Conservation (phyloP, 2,329 filamentous ascomycete species). For the Bipolaris zeicola region DNA sequence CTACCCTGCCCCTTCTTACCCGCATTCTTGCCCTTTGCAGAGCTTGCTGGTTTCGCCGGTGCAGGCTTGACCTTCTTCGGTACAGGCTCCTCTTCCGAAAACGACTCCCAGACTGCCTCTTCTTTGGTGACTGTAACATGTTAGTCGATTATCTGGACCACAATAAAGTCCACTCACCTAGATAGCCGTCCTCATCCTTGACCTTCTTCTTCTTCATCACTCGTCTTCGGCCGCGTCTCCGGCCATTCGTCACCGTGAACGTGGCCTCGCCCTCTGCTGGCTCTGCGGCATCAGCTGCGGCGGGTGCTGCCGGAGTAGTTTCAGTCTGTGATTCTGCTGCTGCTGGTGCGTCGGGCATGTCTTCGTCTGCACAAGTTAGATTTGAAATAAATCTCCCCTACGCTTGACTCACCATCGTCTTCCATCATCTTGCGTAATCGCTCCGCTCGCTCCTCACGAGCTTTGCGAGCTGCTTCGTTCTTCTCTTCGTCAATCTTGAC, state of each 20-base stretch:
- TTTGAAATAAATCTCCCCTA: not conserved
- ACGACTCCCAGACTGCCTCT: slow-evolving; percentile 86
- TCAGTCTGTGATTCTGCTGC: slow-evolving; percentile 50
- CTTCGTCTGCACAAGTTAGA: slow-evolving; percentile 54
- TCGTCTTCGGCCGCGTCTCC: slow-evolving; percentile 75
- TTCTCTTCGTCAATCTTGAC: slow-evolving; percentile 42
- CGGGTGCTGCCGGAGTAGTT: slow-evolving; percentile 26
- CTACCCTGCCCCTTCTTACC: slow-evolving; percentile 68
- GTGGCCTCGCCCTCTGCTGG: slow-evolving; percentile 32
- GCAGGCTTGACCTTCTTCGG: slow-evolving; percentile 60
- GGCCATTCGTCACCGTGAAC: slow-evolving; percentile 64
- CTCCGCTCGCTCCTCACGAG: slow-evolving; percentile 68
- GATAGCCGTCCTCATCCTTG: slow-evolving; percentile 87
- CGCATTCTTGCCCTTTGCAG: slow-evolving; percentile 61
- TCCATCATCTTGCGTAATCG: slow-evolving; percentile 78
- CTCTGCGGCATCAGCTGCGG: slow-evolving; percentile 25
- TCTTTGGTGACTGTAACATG: slow-evolving; percentile 75
- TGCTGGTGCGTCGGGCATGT: slow-evolving; percentile 61
- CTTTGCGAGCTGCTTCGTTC: slow-evolving; percentile 46
- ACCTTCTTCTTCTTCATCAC: slow-evolving; percentile 87
- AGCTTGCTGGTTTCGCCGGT: slow-evolving; percentile 38
- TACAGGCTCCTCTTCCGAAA: slow-evolving; percentile 83
- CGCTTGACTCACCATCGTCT: slow-evolving; percentile 57
- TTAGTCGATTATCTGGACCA: slow-evolving; percentile 15
- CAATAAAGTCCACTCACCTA: slow-evolving; percentile 63